phyloP scores from a whole-genome alignment of 495 filamentous ascomycete genomes.

The Polyplosphaeria fusca region DNA sequence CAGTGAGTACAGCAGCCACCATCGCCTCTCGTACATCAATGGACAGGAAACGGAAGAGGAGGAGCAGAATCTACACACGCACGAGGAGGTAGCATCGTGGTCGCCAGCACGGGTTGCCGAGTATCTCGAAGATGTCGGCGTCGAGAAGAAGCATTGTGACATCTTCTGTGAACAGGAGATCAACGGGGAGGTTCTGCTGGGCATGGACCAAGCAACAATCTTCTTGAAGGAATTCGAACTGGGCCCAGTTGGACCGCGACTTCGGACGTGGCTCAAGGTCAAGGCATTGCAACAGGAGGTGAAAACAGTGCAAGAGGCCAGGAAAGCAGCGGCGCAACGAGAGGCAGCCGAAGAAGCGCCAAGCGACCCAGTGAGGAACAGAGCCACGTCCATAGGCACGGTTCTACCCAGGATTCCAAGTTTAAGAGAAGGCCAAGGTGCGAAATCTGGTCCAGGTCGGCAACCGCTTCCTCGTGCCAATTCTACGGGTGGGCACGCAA shows the following conservation, averaged over 20 bases:
- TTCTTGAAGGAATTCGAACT: slow-evolving; percentile 95
- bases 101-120: slow-evolving; percentile 73
- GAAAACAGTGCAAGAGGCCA: slow-evolving; percentile 42
- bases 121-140: slow-evolving; percentile 73
- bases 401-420: slow-evolving; percentile 61
- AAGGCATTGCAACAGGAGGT: slow-evolving; percentile 85
- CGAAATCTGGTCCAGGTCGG: slow-evolving; percentile 12
- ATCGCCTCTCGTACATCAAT: slow-evolving; percentile 83
- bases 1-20: slow-evolving; percentile 84
- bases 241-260: slow-evolving; percentile 78
- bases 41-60: slow-evolving; percentile 58
- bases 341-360: slow-evolving; percentile 39
- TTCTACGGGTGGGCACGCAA: slow-evolving; percentile 28
- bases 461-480: slow-evolving; percentile 25
- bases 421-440: slow-evolving; percentile 47
- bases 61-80: slow-evolving; percentile 42
- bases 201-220: slow-evolving; percentile 89
- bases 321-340: slow-evolving; percentile 39
- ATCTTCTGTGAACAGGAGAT: slow-evolving; percentile 97
- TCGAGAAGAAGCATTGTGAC: slow-evolving; percentile 82
- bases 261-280: slow-evolving; percentile 95
- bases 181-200: slow-evolving; percentile 83
- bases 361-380: slow-evolving; percentile 32
- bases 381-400: slow-evolving; percentile 47
- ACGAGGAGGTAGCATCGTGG: slow-evolving; percentile 57